Evolutionary conservation across 108 stramenopile species (phyloP).

Genomic region (Nitzschia sp.): DNA sequence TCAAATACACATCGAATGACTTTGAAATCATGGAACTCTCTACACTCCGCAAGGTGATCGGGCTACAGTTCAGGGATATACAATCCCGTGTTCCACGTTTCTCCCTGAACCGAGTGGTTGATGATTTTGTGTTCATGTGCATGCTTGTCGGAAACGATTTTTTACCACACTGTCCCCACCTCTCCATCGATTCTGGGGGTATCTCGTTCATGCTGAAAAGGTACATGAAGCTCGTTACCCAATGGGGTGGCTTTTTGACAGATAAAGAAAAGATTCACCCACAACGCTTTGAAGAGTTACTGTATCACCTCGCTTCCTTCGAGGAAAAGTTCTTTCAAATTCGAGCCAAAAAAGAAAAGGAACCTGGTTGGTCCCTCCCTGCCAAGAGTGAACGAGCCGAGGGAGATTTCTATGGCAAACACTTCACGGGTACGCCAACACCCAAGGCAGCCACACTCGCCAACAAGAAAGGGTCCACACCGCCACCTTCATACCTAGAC

Average conservation of each 20-base stretch:
- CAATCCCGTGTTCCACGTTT: slow-evolving; percentile 55
- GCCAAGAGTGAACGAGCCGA: slow-evolving; percentile 68
- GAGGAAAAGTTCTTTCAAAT: slow-evolving; percentile 93
- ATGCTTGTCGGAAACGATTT: slow-evolving; percentile 99
- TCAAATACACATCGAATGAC: slow-evolving; percentile 89
- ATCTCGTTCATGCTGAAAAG: slow-evolving; percentile 90
- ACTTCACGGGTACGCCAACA: slow-evolving; percentile 65
- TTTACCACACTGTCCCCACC: slow-evolving; percentile 90
- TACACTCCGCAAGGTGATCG: slow-evolving; percentile 85
- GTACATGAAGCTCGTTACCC: slow-evolving; percentile 84
- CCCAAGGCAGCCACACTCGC: slow-evolving; percentile 59
- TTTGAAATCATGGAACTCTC: slow-evolving; percentile 91
- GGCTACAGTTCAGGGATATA: slow-evolving; percentile 87
- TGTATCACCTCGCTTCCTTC: slow-evolving; percentile 83
- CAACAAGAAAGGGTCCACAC: slow-evolving; percentile 50
- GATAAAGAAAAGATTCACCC: slow-evolving; percentile 90
- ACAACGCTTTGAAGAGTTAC: slow-evolving; percentile 86
- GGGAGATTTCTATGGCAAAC: slow-evolving; percentile 77
- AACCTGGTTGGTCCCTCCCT: slow-evolving; percentile 79
- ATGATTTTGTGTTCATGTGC: slow-evolving; percentile 98
- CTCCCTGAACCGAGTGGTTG: slow-evolving; percentile 87
- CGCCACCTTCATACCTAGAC: slow-evolving; percentile 29
- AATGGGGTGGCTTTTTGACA: slow-evolving; percentile 92
- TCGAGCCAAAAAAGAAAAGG: slow-evolving; percentile 88
- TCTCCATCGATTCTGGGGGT: slow-evolving; percentile 93